Percentiles rank a stretch among this genome's conserved stretches.
Conservation (phyloP, 176 grass and related monocot genomes). For the Hordeum marinum region DNA sequence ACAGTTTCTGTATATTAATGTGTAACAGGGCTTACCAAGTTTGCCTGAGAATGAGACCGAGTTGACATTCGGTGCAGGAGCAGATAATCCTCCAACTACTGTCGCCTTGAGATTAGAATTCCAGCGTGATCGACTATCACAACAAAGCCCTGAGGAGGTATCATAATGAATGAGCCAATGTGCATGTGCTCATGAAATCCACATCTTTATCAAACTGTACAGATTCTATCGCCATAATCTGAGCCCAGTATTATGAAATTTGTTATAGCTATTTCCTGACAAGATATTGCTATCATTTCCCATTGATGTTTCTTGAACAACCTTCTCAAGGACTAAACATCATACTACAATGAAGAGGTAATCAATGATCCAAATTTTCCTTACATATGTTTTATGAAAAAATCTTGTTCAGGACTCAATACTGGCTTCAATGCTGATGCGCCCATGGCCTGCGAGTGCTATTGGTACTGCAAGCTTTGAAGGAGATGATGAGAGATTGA, state of each 20-base stretch:
- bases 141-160: slow-evolving; percentile 65
- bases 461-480: slow-evolving; percentile 37
- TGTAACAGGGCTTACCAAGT: slow-evolving; percentile 54
- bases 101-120: slow-evolving; percentile 45
- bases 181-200: not conserved
- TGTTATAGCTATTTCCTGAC: not conserved
- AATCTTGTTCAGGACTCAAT: slow-evolving; percentile 42
- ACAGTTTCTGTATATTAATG: not conserved
- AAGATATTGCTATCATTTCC: not conserved
- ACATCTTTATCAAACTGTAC: not conserved
- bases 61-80: slow-evolving; percentile 19
- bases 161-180: not conserved
- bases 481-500: slow-evolving; percentile 31
- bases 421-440: slow-evolving; percentile 57
- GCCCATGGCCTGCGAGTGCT: slow-evolving; percentile 45
- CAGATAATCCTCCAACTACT: slow-evolving; percentile 47
- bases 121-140: slow-evolving; percentile 45
- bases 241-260: not conserved
- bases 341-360: not conserved
- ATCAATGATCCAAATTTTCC: not conserved
- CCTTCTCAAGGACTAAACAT: not conserved
- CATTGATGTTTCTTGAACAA: not conserved
- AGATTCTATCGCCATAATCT: not conserved
- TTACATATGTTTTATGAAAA: slow-evolving; percentile 7
- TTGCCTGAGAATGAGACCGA: slow-evolving; percentile 42